These are phyloP conservation scores for Citrullus colocynthis DNA, from an alignment of 306 rosid species.

Conservation along the genomic window DNA sequence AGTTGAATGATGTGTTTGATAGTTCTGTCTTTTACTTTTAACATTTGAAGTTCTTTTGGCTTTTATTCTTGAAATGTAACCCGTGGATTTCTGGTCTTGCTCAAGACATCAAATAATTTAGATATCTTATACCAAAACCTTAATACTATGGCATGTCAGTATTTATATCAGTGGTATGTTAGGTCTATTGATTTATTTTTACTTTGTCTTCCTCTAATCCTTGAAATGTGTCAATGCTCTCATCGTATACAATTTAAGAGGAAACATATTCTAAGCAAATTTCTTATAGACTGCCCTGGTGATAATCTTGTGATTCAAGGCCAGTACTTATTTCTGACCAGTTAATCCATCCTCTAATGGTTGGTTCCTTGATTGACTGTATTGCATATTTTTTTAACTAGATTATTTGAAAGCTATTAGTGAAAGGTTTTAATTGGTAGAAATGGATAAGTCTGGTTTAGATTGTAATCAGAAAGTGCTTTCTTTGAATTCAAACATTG, in stretches of 20 bases:
- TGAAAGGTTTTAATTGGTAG: neutral
- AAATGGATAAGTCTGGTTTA: neutral
- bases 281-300: neutral
- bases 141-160: neutral
- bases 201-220: neutral
- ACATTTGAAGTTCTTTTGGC: neutral
- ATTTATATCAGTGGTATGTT: neutral
- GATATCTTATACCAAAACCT: neutral
- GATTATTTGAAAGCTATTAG: neutral
- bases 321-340: neutral
- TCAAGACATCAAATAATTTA: neutral
- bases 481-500: neutral
- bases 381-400: neutral
- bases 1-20: slow-evolving; percentile 17
- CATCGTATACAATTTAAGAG: neutral
- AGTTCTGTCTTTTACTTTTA: neutral
- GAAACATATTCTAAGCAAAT: neutral
- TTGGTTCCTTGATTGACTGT: neutral
- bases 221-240: neutral
- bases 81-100: neutral
- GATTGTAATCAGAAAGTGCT: neutral
- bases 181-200: neutral
- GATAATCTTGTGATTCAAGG: neutral
- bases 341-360: neutral
- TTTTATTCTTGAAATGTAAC: neutral